phyloP scores from a whole-genome alignment of 208 protist genomes.

The Phytomonas sp. region DNA sequence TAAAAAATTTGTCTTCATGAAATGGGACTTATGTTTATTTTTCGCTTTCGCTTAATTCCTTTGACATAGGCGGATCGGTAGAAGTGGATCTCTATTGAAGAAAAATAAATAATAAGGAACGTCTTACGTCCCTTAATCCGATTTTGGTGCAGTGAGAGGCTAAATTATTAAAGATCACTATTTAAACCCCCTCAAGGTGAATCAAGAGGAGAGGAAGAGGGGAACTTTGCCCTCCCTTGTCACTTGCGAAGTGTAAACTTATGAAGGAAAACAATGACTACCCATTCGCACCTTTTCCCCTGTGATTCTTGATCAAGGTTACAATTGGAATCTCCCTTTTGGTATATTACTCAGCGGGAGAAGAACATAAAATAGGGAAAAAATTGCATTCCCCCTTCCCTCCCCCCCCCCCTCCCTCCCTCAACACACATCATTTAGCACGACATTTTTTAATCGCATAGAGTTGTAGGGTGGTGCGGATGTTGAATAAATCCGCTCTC shows the following conservation, averaged over 20 bases:
- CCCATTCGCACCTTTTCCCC: background rate
- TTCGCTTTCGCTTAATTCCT: background rate
- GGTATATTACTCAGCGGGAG: background rate
- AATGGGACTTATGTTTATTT: background rate
- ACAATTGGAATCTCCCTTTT: background rate
- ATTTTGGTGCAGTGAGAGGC: background rate
- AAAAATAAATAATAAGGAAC: background rate
- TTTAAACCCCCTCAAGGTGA: background rate
- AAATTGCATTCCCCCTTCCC: background rate
- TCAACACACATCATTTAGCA: background rate
- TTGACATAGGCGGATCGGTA: background rate
- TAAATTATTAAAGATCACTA: background rate
- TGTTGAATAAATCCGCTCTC: slow-evolving; percentile 25
- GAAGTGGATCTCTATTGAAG: background rate
- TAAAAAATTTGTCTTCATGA: background rate
- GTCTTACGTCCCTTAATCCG: background rate
- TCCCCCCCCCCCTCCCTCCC: slow-evolving; percentile 7
- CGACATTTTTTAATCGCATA: slow-evolving; percentile 2
- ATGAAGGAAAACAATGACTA: background rate
- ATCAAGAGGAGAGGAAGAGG: too few relatives aligned
- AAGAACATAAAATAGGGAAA: background rate
- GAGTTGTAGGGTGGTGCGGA: slow-evolving; percentile 1
- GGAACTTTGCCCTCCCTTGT: background rate
- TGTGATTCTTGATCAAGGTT: background rate
- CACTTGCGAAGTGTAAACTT: background rate